phyloP scores from a whole-genome alignment of 257 asterid genomes.

The Forsythia suspensa region DNA sequence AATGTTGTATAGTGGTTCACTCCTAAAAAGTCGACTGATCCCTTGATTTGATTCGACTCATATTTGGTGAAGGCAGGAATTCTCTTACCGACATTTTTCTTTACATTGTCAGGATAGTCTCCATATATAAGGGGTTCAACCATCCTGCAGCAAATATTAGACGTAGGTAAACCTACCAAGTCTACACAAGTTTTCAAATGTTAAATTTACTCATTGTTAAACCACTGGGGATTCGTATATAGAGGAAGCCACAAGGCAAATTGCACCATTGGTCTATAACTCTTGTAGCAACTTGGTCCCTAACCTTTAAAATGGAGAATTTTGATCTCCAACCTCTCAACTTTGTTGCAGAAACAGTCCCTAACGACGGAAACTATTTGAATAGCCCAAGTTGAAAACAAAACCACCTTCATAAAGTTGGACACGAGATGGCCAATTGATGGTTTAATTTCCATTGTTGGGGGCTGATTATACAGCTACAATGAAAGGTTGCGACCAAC shows the following conservation, averaged over 20 bases:
- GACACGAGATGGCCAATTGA: neutral
- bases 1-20: slow-evolving; percentile 43
- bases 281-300: neutral
- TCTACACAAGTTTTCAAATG: neutral
- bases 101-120: slow-evolving; percentile 60
- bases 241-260: neutral
- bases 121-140: slow-evolving; percentile 54
- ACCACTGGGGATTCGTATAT: neutral
- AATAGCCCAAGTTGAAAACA: too few relatives aligned
- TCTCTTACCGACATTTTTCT: slow-evolving; percentile 41
- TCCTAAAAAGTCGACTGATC: slow-evolving; percentile 60
- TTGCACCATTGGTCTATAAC: neutral
- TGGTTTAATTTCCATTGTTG: neutral
- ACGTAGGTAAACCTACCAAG: neutral
- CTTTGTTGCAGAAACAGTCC: neutral
- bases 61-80: slow-evolving; percentile 45
- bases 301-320: neutral
- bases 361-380: neutral
- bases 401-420: neutral
- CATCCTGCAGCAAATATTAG: slow-evolving; percentile 38
- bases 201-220: neutral
- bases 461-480: too few relatives aligned
- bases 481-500: neutral
- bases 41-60: slow-evolving; percentile 53
- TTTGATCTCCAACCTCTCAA: neutral